A percentile compares a stretch with the other conserved stretches of the same genome.
Conservation (phyloP, 345 rosid genomes). For the Dimocarpus longan region DNA sequence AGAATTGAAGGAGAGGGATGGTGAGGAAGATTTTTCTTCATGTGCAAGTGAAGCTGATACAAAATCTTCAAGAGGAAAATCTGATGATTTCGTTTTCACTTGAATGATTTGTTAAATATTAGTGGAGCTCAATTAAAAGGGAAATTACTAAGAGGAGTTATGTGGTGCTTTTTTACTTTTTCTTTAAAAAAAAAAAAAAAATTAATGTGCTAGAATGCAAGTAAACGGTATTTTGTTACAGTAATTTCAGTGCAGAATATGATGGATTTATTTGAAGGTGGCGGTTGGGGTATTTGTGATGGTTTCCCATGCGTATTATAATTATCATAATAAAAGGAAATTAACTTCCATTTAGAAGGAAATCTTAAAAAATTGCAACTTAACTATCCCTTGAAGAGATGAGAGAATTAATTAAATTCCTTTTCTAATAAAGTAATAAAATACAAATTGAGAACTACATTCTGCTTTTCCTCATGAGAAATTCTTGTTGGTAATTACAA, state of each 20-base stretch:
- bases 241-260: background rate
- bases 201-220: background rate
- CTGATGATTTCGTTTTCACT: slow-evolving; percentile 38
- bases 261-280: background rate
- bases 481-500: too few species aligned
- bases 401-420: too few species aligned
- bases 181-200: too few species aligned
- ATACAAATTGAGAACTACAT: too few species aligned
- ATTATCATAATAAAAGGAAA: too few species aligned
- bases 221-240: background rate
- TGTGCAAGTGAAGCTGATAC: slow-evolving; percentile 53
- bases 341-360: too few species aligned
- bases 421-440: too few species aligned
- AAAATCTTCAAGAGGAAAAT: slow-evolving; percentile 35
- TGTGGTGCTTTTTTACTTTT: background rate
- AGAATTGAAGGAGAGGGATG: slow-evolving; percentile 52
- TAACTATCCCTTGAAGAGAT: too few species aligned
- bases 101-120: background rate
- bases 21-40: slow-evolving; percentile 62
- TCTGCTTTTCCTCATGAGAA: too few species aligned
- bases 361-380: too few species aligned
- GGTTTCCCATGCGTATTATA: background rate
- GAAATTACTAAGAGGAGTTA: background rate
- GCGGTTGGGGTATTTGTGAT: background rate
- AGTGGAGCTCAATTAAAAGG: background rate